Conservation (phyloP, 78 protist genomes). For the Parvularia atlantis region DNA sequence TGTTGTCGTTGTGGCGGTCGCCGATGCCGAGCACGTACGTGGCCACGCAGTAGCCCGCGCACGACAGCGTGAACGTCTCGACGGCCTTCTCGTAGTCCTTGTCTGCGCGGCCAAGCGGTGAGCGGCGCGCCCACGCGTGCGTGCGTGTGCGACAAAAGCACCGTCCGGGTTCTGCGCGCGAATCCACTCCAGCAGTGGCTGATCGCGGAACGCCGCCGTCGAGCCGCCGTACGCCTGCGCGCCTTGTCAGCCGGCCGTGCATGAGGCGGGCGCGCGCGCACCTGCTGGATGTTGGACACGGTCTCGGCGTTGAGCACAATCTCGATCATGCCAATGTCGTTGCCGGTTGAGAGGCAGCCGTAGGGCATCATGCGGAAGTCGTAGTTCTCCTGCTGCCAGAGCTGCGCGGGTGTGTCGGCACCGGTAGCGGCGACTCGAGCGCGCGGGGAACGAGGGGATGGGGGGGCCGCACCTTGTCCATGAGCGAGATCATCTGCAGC, state of each 20-base stretch:
- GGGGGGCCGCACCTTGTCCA: slow-evolving; percentile 72
- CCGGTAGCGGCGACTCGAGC: slow-evolving; percentile 53
- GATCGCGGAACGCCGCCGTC: slow-evolving; percentile 56
- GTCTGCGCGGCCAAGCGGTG: no score
- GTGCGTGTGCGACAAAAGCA: no score
- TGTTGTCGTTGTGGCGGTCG: slow-evolving; percentile 94
- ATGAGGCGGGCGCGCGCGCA: slow-evolving; percentile 1
- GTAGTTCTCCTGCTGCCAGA: slow-evolving; percentile 69
- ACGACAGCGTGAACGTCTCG: slow-evolving; percentile 64
- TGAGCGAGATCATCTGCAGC: slow-evolving; percentile 69
- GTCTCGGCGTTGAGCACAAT: slow-evolving; percentile 74
- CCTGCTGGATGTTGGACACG: slow-evolving; percentile 55
- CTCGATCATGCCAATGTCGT: slow-evolving; percentile 77
- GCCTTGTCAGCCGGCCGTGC: not conserved
- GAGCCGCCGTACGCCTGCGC: slow-evolving; percentile 58
- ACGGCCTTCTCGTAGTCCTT: slow-evolving; percentile 48
- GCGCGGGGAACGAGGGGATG: slow-evolving; percentile 67
- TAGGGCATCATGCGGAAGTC: slow-evolving; percentile 69
- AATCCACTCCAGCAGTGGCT: slow-evolving; percentile 56
- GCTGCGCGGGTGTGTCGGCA: slow-evolving; percentile 57
- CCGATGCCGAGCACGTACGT: slow-evolving; percentile 96
- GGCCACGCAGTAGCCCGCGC: slow-evolving; percentile 94
- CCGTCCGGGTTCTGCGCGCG: slow-evolving; percentile 30
- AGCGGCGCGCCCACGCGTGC: no score
- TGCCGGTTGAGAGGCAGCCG: slow-evolving; percentile 62